Percentiles rank a stretch among this genome's conserved stretches.
These are phyloP conservation scores for Coemansia sp. DNA, from an alignment of 192 early-diverging fungal species.

Conservation along the genomic window DNA sequence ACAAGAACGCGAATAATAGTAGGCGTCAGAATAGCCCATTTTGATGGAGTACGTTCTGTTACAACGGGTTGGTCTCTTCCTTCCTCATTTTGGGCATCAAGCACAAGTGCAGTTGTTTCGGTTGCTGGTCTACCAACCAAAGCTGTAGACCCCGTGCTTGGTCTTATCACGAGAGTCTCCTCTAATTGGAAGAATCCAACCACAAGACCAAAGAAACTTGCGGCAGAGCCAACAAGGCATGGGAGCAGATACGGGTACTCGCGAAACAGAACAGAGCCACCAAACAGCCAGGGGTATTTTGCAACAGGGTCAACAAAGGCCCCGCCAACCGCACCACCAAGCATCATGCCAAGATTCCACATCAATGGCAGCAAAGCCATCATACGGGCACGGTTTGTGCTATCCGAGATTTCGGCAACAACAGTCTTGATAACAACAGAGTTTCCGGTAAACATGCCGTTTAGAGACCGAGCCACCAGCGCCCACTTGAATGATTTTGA, in stretches of 20 bases:
- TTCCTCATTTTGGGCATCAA: background rate
- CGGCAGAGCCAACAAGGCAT: slow-evolving; percentile 66
- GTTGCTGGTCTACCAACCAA: background rate
- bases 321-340: slow-evolving; percentile 74
- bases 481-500: slow-evolving; percentile 61
- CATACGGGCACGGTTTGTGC: slow-evolving; percentile 68
- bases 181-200: slow-evolving; percentile 63
- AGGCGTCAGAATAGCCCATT: slow-evolving; percentile 12
- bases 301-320: slow-evolving; percentile 70
- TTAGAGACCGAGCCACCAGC: slow-evolving; percentile 59
- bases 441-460: slow-evolving; percentile 73
- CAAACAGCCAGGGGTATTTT: slow-evolving; percentile 62
- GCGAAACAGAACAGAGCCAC: slow-evolving; percentile 58
- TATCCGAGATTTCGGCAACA: slow-evolving; percentile 78
- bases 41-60: background rate
- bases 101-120: background rate
- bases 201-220: slow-evolving; percentile 62
- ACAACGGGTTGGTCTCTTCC: background rate
- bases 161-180: slow-evolving; percentile 42
- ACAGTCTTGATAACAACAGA: slow-evolving; percentile 79
- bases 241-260: slow-evolving; percentile 79
- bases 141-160: background rate
- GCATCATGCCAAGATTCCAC: slow-evolving; percentile 62
- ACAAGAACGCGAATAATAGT: slow-evolving; percentile 7
- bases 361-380: slow-evolving; percentile 71